phyloP scores from a whole-genome alignment of 2,329 filamentous ascomycete species.

The Dactylellina leptospora region DNA sequence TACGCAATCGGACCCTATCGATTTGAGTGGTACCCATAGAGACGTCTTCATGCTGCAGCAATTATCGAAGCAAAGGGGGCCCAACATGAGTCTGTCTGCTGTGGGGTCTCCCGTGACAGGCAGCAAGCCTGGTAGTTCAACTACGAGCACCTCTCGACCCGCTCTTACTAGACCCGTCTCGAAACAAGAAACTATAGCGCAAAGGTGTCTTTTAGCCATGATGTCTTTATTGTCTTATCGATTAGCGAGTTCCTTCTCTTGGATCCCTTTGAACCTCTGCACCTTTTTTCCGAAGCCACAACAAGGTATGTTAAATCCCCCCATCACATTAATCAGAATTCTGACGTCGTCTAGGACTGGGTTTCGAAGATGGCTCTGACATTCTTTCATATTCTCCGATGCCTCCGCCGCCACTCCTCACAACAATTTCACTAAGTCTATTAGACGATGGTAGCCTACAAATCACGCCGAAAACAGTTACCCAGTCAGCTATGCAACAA shows the following conservation, averaged over 20 bases:
- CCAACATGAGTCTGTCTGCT: conserved; percentile 10
- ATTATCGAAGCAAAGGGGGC: conserved; percentile 42
- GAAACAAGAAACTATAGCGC: conserved; percentile 39
- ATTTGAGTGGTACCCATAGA: conserved; percentile 44
- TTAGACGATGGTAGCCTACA: conserved; percentile 38
- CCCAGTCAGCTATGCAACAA: conserved; percentile 25
- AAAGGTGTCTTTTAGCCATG: conserved; percentile 35
- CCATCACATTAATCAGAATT: too few relatives aligned
- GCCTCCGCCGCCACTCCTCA: conserved; percentile 30
- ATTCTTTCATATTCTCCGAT: conserved; percentile 27
- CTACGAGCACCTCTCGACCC: conserved; percentile 27
- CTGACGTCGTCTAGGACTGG: too few relatives aligned
- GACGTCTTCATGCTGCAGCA: conserved; percentile 50
- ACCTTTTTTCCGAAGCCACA: conserved; percentile 30
- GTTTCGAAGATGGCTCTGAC: conserved; percentile 5
- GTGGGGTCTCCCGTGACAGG: conserved; percentile 31
- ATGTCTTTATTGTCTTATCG: conserved; percentile 48
- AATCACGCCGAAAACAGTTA: conserved; percentile 32
- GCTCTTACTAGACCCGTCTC: conserved; percentile 9
- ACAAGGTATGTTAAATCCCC: neutral
- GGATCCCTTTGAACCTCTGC: conserved; percentile 47
- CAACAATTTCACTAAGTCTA: conserved; percentile 34
- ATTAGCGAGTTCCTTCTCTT: conserved; percentile 35
- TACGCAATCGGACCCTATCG: conserved; percentile 45
- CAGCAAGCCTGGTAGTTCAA: conserved; percentile 23